Evolutionary conservation across 495 filamentous ascomycete genomes (phyloP), one percentile per base, ranked within the genome.

Genomic region (Aspergillus affinis): DNA sequence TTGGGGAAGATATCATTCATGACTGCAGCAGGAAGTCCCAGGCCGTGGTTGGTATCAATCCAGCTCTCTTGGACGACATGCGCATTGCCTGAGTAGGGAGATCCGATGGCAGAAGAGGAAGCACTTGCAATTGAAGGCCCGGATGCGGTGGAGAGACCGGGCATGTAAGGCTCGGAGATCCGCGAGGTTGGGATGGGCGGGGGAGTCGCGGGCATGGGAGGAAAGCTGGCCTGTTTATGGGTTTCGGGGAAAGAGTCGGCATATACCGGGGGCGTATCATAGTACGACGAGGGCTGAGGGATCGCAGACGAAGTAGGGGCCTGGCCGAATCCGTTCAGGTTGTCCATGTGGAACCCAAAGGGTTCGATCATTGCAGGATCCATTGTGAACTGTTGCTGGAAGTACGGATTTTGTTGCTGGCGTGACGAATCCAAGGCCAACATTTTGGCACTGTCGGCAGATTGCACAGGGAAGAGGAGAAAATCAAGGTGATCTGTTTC

Each of bases 101-200:
- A 97, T 32, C 88, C 90, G 65, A 90, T 88, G 32, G 86, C 82
- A 5, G 92, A 96, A 2, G 92, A 94, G 17, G 90, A 82, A 13
- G 88, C 86, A 66, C 85, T 87, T 26, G 81, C 80, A 57, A 83
- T 78, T 15, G 90, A 93, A 15, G 86, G 83, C 1, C 82, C 88
- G 3, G 91, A 94, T 26, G 88, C 87, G 56, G 88, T 90, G 17
- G 89, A 92, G 51, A 92, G 61, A 70, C 80, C 81, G 76, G 65
- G 81, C 80, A 74, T 76, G 64, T 65, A 81, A 68, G 60, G 79
- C 60, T 79, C 82, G 61, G 69, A 36, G 4, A 69, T 60, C 21
- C 76, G 63, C 7, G 70, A 70, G 18, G 64, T 61, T 26, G 72
- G 57, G 26, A 72, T 55, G 0, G 74, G 65, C 12, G 75, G 72